Base-by-base conservation (phyloP, 2,329 filamentous ascomycete species). In the Alternaria brassicicola region DNA sequence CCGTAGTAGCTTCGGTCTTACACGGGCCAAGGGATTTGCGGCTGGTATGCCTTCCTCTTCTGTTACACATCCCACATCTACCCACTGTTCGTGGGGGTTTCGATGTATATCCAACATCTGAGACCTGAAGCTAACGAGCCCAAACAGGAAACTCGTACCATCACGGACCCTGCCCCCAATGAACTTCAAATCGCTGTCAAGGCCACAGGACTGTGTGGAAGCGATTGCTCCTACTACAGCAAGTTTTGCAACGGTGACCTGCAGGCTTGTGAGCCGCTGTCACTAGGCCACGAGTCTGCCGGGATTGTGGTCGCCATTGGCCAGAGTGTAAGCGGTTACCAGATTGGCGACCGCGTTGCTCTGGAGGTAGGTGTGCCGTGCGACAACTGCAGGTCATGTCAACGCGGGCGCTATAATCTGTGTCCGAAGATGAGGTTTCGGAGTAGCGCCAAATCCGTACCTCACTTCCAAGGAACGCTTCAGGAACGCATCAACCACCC, bases 231-330 rank as follows among this genome's bases (percentile, higher is more conserved):
- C 52, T 90, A 90, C 76, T 90, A 89, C 80, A 89, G 86, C 74
- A 89, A 89, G 69, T 89, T 89, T 70, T 86, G 87, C 76, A 90
- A 90, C 69, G 88, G 88, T 43, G 87, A 89, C 74, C 82, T 90
- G 49, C 88, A 87, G 66, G 87, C 86, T 45, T 87, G 85, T 63
- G 82, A 84, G 60, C 88, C 88, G 26, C 78, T 90, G 30, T 88
- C 86, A 5, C 82, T 90, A 3, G 76, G 78, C 38, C 77, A 79
- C 42, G 77, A 79, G 66, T 78, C 77, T 57, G 72, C 76, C 38
- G 77, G 77, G 38, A 54, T 79, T 25, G 76, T 79, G 4, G 75
- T 78, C 15, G 70, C 74, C 6, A 68, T 79, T 51, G 77, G 77
- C 10, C 69, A 74, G 31, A 72, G 68, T 39, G 77, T 79, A 38